A percentile compares a stretch with the other conserved stretches of the same genome.
Conservation (phyloP, 495 filamentous ascomycete species). For the Aspergillus funiculosus region DNA sequence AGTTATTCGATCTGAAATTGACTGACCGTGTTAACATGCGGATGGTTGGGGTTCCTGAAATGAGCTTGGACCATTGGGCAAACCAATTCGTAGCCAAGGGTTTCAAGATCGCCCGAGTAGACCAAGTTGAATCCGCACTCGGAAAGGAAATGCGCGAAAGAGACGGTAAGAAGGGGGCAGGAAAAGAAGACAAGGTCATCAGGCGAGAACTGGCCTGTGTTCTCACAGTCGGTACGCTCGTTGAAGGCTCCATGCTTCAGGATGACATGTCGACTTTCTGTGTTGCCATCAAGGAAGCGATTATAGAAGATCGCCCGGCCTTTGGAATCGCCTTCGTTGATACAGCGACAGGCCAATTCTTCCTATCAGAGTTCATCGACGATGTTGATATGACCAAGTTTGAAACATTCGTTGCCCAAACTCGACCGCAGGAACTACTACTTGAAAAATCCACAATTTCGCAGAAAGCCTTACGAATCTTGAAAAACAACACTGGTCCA, state of each 20-base stretch:
- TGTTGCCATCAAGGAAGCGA: constrained; percentile 87
- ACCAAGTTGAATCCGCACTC: constrained; percentile 90
- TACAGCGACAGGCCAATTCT: constrained; percentile 93
- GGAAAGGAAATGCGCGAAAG: constrained; percentile 98
- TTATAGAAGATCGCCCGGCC: constrained; percentile 66
- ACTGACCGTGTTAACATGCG: constrained; percentile 99
- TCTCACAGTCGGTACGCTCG: constrained; percentile 84
- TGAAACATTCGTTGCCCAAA: constrained; percentile 95
- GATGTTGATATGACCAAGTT: constrained; percentile 95
- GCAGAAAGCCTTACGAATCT: constrained; percentile 77
- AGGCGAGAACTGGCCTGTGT: constrained; percentile 84
- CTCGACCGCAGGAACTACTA: constrained; percentile 78
- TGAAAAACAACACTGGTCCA: constrained; percentile 91
- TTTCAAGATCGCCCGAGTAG: constrained; percentile 92
- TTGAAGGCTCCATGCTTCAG: constrained; percentile 94
- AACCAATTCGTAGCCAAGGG: constrained; percentile 93
- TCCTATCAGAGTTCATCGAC: constrained; percentile 83
- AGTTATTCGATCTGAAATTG: constrained; percentile 95
- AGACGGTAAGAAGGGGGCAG: constrained; percentile 45
- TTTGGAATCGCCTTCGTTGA: constrained; percentile 96
- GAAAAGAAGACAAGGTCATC: constrained; percentile 85
- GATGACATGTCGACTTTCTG: constrained; percentile 98
- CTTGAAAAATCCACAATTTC: constrained; percentile 86
- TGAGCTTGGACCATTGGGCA: constrained; percentile 84
- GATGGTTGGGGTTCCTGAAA: constrained; percentile 92